Evolutionary conservation across 148 eudicot species (phyloP).

Genomic region (Cornus suecica): DNA sequence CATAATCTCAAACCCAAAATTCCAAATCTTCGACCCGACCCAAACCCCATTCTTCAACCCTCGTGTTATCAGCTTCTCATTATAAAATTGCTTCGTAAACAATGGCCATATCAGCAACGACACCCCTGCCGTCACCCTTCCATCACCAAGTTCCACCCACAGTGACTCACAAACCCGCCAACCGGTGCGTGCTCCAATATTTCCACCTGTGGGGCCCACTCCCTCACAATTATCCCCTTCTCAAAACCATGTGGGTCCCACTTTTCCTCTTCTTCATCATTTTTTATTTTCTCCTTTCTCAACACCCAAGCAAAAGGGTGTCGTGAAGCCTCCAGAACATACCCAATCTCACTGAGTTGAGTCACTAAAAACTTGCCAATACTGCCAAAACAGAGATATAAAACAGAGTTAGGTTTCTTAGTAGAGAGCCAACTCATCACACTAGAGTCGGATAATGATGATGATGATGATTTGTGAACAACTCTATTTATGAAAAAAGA

Average conservation of each 20-base stretch:
- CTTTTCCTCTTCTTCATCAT: not conserved
- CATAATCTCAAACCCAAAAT: not conserved
- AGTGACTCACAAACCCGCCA: slow-evolving; percentile 40
- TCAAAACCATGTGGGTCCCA: not conserved
- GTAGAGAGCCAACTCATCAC: no score
- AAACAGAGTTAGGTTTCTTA: no score
- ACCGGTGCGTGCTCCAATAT: slow-evolving; percentile 33
- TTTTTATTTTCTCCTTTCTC: slow-evolving; percentile 32
- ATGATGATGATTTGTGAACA: no score
- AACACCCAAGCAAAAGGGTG: no score
- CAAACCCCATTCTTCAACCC: slow-evolving; percentile 18
- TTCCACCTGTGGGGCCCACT: slow-evolving; percentile 47
- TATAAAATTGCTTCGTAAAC: not conserved
- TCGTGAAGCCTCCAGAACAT: no score
- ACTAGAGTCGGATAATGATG: no score
- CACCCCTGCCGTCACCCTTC: slow-evolving; percentile 40
- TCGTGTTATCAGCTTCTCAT: slow-evolving; percentile 9
- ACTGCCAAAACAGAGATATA: no score
- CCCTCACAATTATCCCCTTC: slow-evolving; percentile 31
- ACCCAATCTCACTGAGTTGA: no score
- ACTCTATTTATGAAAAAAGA: no score
- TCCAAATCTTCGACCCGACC: slow-evolving; percentile 22
- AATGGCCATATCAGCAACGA: slow-evolving; percentile 12
- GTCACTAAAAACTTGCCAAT: no score
- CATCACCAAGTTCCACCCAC: slow-evolving; percentile 52